Conservation (phyloP, 208 protist genomes). For the Porcisia deanei region DNA sequence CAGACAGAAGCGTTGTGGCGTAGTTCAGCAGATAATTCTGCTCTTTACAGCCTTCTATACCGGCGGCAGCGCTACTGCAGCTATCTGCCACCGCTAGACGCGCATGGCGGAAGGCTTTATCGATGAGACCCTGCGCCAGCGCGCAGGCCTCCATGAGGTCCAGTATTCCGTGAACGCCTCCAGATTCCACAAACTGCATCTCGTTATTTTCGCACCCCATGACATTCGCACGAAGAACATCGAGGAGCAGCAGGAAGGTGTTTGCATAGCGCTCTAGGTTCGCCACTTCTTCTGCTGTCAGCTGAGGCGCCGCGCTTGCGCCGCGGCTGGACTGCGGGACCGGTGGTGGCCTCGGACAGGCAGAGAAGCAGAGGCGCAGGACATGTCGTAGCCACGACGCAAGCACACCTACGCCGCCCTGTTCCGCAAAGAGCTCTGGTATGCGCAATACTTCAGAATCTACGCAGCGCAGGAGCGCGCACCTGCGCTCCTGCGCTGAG, state of each 20-base stretch:
- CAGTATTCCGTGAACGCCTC: constrained; percentile 47
- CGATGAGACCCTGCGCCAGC: constrained; percentile 23
- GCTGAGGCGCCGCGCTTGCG: background rate
- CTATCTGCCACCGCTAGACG: constrained; percentile 1
- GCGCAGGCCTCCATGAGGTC: constrained; percentile 42
- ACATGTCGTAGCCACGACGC: constrained; percentile 28
- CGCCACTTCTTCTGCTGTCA: constrained; percentile 8
- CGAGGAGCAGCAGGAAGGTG: constrained; percentile 24
- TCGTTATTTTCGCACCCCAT: constrained; percentile 30
- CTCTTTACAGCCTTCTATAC: constrained; percentile 5
- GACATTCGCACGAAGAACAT: constrained; percentile 29
- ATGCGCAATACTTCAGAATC: constrained; percentile 22
- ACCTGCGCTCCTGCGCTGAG: background rate
- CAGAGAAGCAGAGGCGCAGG: constrained; percentile 18
- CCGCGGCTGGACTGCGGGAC: background rate
- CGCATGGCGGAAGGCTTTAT: constrained; percentile 20
- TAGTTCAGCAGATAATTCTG: constrained; percentile 33
- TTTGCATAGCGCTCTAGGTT: constrained; percentile 12
- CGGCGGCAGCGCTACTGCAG: background rate
- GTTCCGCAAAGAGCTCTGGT: constrained; percentile 24
- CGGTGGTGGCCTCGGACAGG: background rate
- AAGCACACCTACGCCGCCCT: constrained; percentile 21
- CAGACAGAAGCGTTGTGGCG: constrained; percentile 62
- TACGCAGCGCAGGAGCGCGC: constrained; percentile 16
- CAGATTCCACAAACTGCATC: constrained; percentile 21